These are phyloP conservation scores for Penicillium sp. DNA, from an alignment of 2,329 filamentous ascomycete species.

Conservation along the genomic window DNA sequence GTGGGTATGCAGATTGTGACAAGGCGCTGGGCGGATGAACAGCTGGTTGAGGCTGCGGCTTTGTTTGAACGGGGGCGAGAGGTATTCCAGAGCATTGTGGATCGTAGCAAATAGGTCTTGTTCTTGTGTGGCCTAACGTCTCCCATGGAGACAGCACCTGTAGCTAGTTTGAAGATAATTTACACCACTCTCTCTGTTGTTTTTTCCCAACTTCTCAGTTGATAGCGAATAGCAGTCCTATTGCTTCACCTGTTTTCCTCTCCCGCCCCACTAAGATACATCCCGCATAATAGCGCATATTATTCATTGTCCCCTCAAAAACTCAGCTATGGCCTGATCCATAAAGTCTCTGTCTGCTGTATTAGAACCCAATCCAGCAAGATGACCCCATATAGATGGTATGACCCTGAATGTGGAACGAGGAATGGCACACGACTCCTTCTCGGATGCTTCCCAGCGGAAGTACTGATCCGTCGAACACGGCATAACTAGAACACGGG, in stretches of 20 bases:
- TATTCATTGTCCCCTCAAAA: constrained; percentile 10
- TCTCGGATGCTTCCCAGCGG: constrained; percentile 28
- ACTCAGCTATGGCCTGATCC: constrained; percentile 24
- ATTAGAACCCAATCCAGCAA: constrained; percentile 30
- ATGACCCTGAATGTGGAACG: constrained; percentile 24
- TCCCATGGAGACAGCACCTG: too few species aligned
- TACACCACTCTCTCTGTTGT: too few species aligned
- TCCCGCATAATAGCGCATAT: too few species aligned
- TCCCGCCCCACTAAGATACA: too few species aligned
- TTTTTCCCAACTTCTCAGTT: too few species aligned
- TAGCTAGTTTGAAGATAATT: too few species aligned
- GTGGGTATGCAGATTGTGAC: constrained; percentile 58
- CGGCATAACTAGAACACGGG: constrained; percentile 37
- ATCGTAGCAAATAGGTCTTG: not conserved
- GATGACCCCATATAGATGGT: constrained; percentile 34
- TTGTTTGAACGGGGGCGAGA: constrained; percentile 22
- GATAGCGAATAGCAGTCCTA: too few species aligned
- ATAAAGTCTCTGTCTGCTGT: constrained; percentile 28
- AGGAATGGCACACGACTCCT: constrained; percentile 6
- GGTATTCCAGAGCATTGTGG: not conserved
- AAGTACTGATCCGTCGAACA: constrained; percentile 41
- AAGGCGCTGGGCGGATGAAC: constrained; percentile 28
- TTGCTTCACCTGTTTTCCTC: too few species aligned
- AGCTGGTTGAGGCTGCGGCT: constrained; percentile 29
- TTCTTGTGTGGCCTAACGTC: not conserved